Percentiles rank a stretch among this genome's conserved stretches.
Evolutionary conservation across 129 eudicot genomes (phyloP).

Genomic region (Chrysanthemum seticuspe): DNA sequence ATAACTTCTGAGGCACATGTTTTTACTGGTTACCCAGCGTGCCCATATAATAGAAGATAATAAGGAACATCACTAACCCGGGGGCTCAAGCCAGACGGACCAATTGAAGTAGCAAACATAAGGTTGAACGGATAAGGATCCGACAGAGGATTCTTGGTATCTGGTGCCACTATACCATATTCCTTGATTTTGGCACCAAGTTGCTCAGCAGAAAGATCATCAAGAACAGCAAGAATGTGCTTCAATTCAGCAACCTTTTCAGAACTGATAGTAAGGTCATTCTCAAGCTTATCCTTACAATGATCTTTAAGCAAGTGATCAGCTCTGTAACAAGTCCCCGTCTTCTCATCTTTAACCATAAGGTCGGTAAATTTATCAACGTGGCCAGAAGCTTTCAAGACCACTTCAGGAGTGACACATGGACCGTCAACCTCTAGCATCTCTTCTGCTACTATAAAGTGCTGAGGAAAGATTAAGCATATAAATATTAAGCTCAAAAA

Average conservation of each 20-base stretch:
- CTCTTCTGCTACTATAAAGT: conserved; percentile 70
- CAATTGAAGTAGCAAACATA: conserved; percentile 76
- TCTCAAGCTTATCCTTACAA: conserved; percentile 63
- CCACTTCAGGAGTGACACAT: conserved; percentile 65
- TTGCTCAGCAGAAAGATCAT: conserved; percentile 66
- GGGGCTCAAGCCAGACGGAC: conserved; percentile 67
- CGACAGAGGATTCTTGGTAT: conserved; percentile 61
- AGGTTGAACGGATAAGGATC: conserved; percentile 76
- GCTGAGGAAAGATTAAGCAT: conserved; percentile 39
- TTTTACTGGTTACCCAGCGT: too few species aligned
- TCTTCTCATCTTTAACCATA: conserved; percentile 68
- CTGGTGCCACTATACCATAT: conserved; percentile 67
- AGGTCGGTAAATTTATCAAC: conserved; percentile 75
- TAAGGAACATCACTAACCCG: conserved; percentile 47
- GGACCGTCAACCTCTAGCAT: conserved; percentile 87
- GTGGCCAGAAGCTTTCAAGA: conserved; percentile 65
- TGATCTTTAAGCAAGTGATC: conserved; percentile 69
- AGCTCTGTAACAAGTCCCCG: conserved; percentile 63
- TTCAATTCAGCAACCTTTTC: conserved; percentile 63
- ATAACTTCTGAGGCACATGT: too few species aligned
- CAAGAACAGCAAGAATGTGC: conserved; percentile 68
- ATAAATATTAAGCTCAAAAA: conserved; percentile 1
- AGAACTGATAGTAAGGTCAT: conserved; percentile 39
- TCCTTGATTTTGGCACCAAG: conserved; percentile 78
- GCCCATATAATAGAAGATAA: background rate